Evolutionary conservation across 2,329 filamentous ascomycete genomes (phyloP), one percentile per base, ranked within the genome.

Genomic region (Biscogniauxia mediterranea): DNA sequence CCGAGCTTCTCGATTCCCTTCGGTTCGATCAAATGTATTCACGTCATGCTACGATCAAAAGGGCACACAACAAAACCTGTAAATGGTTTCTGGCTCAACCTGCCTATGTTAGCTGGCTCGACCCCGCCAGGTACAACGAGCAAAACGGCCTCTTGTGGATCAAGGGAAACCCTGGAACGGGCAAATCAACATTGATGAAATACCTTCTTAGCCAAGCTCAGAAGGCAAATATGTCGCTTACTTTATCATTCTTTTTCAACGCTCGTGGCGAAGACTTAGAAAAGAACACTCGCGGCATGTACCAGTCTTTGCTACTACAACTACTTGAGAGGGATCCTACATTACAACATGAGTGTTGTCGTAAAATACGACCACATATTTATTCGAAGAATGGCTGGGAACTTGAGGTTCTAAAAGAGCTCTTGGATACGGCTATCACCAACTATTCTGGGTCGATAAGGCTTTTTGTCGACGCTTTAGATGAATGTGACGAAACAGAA

Each of bases 181-280:
- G 78, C 2, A 80, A 80, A 60, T 79, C 77, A 11, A 81, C 77
- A 0, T 59, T 82, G 26, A 80, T 80, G 75, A 80, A 78, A 55
- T 75, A 74, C 32, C 62, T 66, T 21, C 67, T 70, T 6, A 60
- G 60, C 20, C 55, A 66, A 1, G 19, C 54, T 38, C 26, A 49
- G 2, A 38, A 13, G 0, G 42, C 60, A 9, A 68, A 68, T 52
- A 61, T 60, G 21, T 5, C 11, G 17, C 58, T 65, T 7, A 58
- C 68, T 5, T 61, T 73, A 5, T 71, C 69, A 0, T 83, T 82
- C 66, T 83, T 82, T 72, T 83, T 83, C 73, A 79, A 81, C 58
- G 79, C 80, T 0, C 69, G 79, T 53, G 80, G 80, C 0, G 67
- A 70, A 0, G 57, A 70, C 8, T 68, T 80, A 19, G 80, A 84